phyloP scores from a whole-genome alignment of 2,329 filamentous ascomycete species.

The Lecanoromycetidae sp. region DNA sequence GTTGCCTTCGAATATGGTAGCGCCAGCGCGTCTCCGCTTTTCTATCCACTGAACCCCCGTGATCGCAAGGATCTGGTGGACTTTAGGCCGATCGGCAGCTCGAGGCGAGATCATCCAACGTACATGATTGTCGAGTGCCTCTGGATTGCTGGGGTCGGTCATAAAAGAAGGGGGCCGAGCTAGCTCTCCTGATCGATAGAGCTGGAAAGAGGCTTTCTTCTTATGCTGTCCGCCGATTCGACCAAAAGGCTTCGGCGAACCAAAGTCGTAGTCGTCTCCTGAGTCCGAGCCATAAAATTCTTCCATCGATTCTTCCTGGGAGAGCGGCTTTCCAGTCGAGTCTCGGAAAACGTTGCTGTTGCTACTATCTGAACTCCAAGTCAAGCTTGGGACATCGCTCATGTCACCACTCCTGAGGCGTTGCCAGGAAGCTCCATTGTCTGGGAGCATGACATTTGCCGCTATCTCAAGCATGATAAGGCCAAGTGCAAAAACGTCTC shows the following conservation, averaged over 20 bases:
- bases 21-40: conserved; percentile 64
- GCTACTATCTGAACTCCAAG: conserved; percentile 61
- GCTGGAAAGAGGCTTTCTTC: conserved; percentile 1
- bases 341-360: conserved; percentile 61
- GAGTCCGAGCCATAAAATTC: conserved; percentile 33
- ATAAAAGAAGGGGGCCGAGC: conserved; percentile 73
- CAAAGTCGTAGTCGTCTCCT: conserved; percentile 34
- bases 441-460: conserved; percentile 83
- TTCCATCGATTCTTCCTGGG: conserved; percentile 33
- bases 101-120: conserved; percentile 76
- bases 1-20: conserved; percentile 91
- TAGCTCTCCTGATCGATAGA: conserved; percentile 42
- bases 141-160: conserved; percentile 57
- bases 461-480: conserved; percentile 92
- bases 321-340: conserved; percentile 56
- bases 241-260: conserved; percentile 24
- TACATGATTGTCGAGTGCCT: conserved; percentile 74
- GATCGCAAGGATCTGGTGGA: conserved; percentile 59
- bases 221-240: conserved; percentile 15
- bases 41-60: conserved; percentile 72
- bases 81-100: conserved; percentile 58
- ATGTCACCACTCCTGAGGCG: conserved; percentile 81
- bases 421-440: conserved; percentile 86
- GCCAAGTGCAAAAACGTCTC: conserved; percentile 87
- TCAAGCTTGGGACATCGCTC: conserved; percentile 76